phyloP scores from a whole-genome alignment of 2,329 filamentous ascomycete genomes.

The Decorospora gaudefroyi region DNA sequence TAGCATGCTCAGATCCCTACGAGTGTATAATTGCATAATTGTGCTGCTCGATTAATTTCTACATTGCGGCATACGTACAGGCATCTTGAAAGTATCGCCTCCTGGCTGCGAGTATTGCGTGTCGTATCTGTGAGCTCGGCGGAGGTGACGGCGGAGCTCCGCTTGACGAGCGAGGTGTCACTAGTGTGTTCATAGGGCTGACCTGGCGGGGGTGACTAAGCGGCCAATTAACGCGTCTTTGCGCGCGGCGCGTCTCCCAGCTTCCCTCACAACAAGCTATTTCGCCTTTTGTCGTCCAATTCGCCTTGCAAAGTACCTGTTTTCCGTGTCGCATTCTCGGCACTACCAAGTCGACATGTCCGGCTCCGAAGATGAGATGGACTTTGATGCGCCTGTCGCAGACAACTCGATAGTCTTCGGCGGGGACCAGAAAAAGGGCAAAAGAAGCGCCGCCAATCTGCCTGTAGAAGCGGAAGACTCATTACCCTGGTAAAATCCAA shows the following conservation, averaged over 20 bases:
- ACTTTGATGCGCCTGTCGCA: conserved; percentile 63
- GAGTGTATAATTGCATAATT: no score
- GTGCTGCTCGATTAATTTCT: background rate
- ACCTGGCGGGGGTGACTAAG: conserved; percentile 39
- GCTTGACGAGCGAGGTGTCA: conserved; percentile 33
- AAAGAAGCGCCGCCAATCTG: conserved; percentile 87
- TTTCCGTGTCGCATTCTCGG: background rate
- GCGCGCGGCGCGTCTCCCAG: conserved; percentile 23
- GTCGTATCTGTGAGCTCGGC: conserved; percentile 28
- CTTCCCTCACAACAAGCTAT: background rate
- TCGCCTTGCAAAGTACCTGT: background rate
- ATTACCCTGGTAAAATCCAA: conserved; percentile 73
- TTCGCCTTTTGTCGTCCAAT: background rate
- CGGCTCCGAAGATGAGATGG: conserved; percentile 67
- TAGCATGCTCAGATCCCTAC: no score
- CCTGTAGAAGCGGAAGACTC: conserved; percentile 93
- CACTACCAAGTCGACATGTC: conserved; percentile 51
- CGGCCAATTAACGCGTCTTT: conserved; percentile 45
- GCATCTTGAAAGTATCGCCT: conserved; percentile 50
- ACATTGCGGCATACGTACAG: conserved; percentile 51
- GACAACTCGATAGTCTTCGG: conserved; percentile 67
- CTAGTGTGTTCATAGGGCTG: conserved; percentile 44
- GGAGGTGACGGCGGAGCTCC: conserved; percentile 38
- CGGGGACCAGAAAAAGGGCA: conserved; percentile 80
- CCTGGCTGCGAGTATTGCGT: conserved; percentile 18